Base-by-base conservation (phyloP, 2,329 filamentous ascomycete genomes). In the Lizonia empirigonia region DNA sequence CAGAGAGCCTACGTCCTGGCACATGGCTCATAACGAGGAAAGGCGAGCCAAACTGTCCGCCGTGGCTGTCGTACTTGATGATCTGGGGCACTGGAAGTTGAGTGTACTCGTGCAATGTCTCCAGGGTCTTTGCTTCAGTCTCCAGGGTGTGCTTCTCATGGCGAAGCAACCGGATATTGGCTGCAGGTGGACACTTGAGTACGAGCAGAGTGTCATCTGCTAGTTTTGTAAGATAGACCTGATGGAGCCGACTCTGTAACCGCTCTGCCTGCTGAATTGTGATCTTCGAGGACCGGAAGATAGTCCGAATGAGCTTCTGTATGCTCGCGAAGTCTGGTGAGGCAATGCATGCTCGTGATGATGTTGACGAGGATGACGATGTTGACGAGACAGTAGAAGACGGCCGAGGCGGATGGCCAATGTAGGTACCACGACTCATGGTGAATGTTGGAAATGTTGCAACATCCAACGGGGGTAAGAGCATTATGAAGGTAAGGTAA, bases 111-210 rank as follows among this genome's bases (percentile, higher is more conserved):
- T 59, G 64, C 6, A 79, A 62, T 3, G 71, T 63, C 41, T 74
- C 69, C 4, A 79, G 64, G 2, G 70, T 68, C 44, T 62, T 63
- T 3, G 68, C 66, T 63, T 78, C 76, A 0, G 67, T 69, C 44
- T 74, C 72, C 3, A 79, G 57, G 10, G 70, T 63, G 26, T 72
- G 64, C 37, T 74, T 73, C 56, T 80, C 77, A 37, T 76, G 73
- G 7, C 76, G 72, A 12, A 80, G 67, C 9, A 77, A 61, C 27
- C 75, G 70, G 6, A 69, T 66, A 33, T 67, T 71, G 47, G 59
- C 53, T 24, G 69, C 56, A 16, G 77, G 76, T 26, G 71, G 68
- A 50, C 73, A 76, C 57, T 76, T 75, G 10, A 78, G 62, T 5
- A 78, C 59, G 37, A 78, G 67, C 20, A 68, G 68, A 48, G 67